A percentile compares a stretch with the other conserved stretches of the same genome.
Evolutionary conservation across 495 filamentous ascomycete genomes (phyloP).

Genomic region (Penicillium canescens): DNA sequence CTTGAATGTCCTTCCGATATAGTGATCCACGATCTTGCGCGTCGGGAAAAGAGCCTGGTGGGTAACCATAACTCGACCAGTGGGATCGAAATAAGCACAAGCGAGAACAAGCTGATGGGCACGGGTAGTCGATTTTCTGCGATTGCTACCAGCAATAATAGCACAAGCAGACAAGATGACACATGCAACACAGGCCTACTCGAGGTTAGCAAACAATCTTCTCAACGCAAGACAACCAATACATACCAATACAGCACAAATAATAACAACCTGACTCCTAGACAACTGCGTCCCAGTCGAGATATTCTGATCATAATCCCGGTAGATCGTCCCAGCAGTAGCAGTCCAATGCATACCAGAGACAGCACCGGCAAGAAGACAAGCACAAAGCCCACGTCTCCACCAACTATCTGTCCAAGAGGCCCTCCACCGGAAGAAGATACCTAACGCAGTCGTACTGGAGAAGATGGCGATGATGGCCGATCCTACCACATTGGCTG

Average conservation of each 20-base stretch:
- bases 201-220: conserved; percentile 11
- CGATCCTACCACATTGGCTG: conserved; percentile 64
- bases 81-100: conserved; percentile 71
- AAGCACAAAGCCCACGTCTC: conserved; percentile 66
- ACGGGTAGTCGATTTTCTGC: conserved; percentile 57
- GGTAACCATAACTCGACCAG: conserved; percentile 76
- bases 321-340: conserved; percentile 67
- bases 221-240: neutral
- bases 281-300: conserved; percentile 38
- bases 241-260: conserved; percentile 65
- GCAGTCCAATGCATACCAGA: conserved; percentile 91
- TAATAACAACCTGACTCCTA: conserved; percentile 59
- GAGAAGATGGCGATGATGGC: conserved; percentile 70
- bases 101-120: conserved; percentile 80
- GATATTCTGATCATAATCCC: conserved; percentile 32
- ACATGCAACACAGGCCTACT: conserved; percentile 59
- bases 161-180: conserved; percentile 56
- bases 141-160: conserved; percentile 55
- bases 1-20: conserved; percentile 66
- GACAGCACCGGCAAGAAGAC: conserved; percentile 69
- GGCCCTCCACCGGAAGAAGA: conserved; percentile 78
- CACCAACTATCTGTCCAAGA: conserved; percentile 78
- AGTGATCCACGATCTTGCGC: conserved; percentile 76
- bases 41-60: conserved; percentile 79
- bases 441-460: conserved; percentile 61